These are phyloP conservation scores for Fagopyrum tataricum DNA, from an alignment of 148 eudicot genomes.

Conservation along the genomic window DNA sequence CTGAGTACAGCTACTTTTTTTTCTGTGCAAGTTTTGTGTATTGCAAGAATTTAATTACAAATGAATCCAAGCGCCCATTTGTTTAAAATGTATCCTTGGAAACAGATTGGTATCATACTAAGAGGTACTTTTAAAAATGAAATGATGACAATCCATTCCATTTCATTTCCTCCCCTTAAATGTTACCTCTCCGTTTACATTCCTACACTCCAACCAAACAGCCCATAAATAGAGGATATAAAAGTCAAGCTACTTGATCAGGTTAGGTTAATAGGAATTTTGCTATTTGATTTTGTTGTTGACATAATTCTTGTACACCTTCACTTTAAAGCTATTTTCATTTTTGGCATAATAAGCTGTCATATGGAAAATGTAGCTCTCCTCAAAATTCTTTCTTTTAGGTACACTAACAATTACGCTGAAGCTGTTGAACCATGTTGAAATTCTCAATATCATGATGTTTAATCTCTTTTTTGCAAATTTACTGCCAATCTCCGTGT, in stretches of 20 bases:
- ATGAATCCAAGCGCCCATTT: too few relatives aligned
- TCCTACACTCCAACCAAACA: too few relatives aligned
- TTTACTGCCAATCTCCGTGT: not conserved
- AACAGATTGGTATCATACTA: too few relatives aligned
- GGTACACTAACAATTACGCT: not conserved
- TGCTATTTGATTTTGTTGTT: not conserved
- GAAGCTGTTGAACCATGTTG: conserved; percentile 1
- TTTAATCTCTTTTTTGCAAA: not conserved
- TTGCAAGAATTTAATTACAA: not conserved
- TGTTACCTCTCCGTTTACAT: too few relatives aligned
- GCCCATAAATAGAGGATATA: not conserved
- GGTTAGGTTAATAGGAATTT: not conserved
- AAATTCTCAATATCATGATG: not conserved
- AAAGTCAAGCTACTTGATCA: conserved; percentile 1
- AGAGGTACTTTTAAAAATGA: too few relatives aligned
- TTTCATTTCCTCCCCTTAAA: too few relatives aligned
- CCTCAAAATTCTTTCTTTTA: not conserved
- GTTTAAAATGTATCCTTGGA: too few relatives aligned
- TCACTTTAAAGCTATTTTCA: not conserved
- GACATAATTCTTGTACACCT: not conserved
- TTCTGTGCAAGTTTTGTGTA: not conserved
- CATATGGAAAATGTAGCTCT: not conserved
- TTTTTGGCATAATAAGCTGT: not conserved
- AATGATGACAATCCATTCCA: too few relatives aligned
- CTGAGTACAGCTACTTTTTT: not conserved